Percentiles rank a stretch among this genome's conserved stretches.
Conservation (phyloP, 208 protist species). For the Angomonas deanei region DNA sequence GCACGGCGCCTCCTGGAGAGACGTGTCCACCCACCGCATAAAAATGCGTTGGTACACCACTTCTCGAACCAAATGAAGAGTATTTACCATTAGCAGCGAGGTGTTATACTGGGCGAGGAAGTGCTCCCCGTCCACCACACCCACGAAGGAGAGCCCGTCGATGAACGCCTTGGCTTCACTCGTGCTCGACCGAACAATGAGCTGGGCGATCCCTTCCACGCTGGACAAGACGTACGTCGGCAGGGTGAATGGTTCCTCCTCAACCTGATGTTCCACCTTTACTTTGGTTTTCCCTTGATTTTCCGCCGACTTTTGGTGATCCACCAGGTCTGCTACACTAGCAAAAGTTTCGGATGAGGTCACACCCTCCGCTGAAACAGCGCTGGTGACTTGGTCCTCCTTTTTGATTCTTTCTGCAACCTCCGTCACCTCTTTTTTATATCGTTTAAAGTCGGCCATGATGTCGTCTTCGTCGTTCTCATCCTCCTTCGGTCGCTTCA, state of each 20-base stretch:
- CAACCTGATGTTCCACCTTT: conserved; percentile 12
- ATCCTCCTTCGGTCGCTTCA: not conserved
- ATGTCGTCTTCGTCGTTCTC: conserved; percentile 22
- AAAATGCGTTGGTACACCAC: conserved; percentile 82
- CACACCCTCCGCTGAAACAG: not conserved
- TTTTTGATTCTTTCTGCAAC: not conserved
- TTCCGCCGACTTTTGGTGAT: not conserved
- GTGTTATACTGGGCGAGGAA: conserved; percentile 79
- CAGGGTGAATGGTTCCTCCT: no score
- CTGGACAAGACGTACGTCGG: conserved; percentile 25
- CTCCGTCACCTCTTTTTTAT: conserved; percentile 9
- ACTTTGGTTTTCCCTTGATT: not conserved
- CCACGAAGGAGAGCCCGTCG: conserved; percentile 51
- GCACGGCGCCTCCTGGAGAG: conserved; percentile 29
- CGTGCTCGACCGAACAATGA: conserved; percentile 24
- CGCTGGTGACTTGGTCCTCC: not conserved
- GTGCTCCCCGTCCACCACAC: conserved; percentile 30
- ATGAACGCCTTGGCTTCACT: conserved; percentile 41
- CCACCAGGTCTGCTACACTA: not conserved
- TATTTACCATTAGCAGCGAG: conserved; percentile 60
- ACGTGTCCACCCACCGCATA: conserved; percentile 55
- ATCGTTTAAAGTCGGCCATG: conserved; percentile 64
- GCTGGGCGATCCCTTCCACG: conserved; percentile 38
- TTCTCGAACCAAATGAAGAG: conserved; percentile 43
- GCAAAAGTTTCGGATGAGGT: not conserved